Evolutionary conservation across 805 yeast species (phyloP), one percentile per base, ranked within the genome.

Genomic region (Cyberlindnera mrakii): DNA sequence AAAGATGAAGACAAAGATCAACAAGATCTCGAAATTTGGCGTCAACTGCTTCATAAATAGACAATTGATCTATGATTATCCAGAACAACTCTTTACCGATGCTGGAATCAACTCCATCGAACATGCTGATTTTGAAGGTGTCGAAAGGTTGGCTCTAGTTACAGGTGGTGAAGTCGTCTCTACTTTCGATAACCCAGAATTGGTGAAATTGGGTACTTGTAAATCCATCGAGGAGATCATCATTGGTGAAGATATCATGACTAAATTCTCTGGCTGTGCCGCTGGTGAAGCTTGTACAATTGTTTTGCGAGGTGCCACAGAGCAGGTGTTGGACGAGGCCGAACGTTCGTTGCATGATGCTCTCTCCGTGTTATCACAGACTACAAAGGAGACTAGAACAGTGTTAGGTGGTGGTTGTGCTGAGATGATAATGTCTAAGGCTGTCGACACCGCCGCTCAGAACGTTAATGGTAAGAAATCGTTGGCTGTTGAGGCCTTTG

Each of bases 81-180:
- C 99, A 20, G 99, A 93, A 68, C 96, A 87, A 66, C 73, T 93
- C 53, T 86, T 93, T 59, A 76, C 95, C 6, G 99, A 91, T 54
- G 67, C 88, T 35, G 79, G 81, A 42, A 85, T 93, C 56, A 90
- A 87, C 65, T 81, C 96, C 18, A 88, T 93, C 50, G 99, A 93
- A 66, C 99, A 93, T 62, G 98, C 99, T 14, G 99, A 93, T 65
- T 93, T 93, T 57, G 98, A 87, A 59, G 99, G 98, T 58, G 87
- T 93, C 43, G 99, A 93, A 71, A 81, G 98, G 62, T 76, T 93
- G 53, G 96, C 99, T 3, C 72, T 91, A 33, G 99, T 89, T 29
- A 90, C 98, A 11, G 99, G 99, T 41, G 99, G 96, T 60, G 98
- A 93, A 71, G 97, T 93, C 41, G 96, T 82, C 2, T 89, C 98